These are phyloP conservation scores for Neurospora intermedia DNA, from an alignment of 495 filamentous ascomycete genomes.

Conservation along the genomic window DNA sequence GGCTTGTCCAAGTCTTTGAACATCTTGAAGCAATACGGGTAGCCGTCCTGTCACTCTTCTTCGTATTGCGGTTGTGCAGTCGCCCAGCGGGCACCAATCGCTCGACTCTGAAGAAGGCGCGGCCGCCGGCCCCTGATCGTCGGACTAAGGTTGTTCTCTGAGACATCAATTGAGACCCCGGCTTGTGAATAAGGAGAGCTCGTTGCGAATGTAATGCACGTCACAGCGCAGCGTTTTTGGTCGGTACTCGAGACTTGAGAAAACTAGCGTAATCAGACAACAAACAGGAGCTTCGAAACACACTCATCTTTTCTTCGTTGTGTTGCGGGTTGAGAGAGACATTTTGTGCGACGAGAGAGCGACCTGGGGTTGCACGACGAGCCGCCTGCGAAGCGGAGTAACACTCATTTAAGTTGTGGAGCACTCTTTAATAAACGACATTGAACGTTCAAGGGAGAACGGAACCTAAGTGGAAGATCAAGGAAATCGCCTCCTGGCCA, in stretches of 20 bases:
- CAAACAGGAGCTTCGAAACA: not conserved
- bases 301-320: not conserved
- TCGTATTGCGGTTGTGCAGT: not conserved
- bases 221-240: not conserved
- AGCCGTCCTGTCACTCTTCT: not conserved
- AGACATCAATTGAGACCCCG: not conserved
- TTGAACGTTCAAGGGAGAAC: not conserved
- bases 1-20: not conserved
- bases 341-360: not conserved
- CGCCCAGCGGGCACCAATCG: not conserved
- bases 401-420: not conserved
- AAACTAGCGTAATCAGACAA: not conserved
- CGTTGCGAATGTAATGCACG: not conserved
- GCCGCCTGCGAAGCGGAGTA: not conserved
- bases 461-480: not conserved
- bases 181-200: not conserved
- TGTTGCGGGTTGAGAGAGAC: not conserved
- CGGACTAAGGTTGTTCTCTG: not conserved
- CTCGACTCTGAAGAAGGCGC: not conserved
- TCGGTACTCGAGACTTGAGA: not conserved
- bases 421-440: not conserved
- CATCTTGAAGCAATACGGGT: not conserved
- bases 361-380: not conserved
- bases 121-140: not conserved
- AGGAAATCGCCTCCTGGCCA: not conserved